Base-by-base conservation (phyloP, 1,284 basidiomycete species). In the Leccinum griseonigrum region DNA sequence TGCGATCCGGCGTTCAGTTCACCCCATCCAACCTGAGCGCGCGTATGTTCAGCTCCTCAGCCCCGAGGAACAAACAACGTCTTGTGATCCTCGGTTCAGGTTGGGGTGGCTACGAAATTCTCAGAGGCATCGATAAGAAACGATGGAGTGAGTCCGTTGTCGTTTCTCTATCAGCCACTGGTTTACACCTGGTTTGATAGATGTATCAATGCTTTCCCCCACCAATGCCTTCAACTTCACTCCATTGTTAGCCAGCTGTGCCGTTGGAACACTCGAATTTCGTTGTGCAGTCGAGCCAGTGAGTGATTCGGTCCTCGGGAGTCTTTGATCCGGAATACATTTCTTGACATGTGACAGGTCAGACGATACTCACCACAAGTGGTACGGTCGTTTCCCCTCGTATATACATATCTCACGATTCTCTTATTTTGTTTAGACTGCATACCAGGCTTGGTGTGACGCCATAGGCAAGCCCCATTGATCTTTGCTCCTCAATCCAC, bases 211-310 rank as follows among this genome's bases (percentile, higher is more conserved):
- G 51, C 71, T 94, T 43, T 91, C 90, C 1, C 90, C 92, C 1
- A 88, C 81, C 58, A 86, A 85, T 34, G 89, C 92, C 73, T 94
- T 94, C 77, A 91, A 92, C 68, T 94, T 94, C 71, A 94, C 92
- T 0, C 92, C 92, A 0, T 76, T 94, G 40, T 79, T 93, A 13
- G 90, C 91, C 0, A 81, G 88, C 52, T 89, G 88, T 62, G 84
- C 91, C 1, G 91, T 94, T 31, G 93, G 93, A 6, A 94, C 92
- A 1, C 77, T 95, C 55, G 91, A 94, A 66, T 92, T 91, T 68
- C 80, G 92, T 36, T 87, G 87, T 66, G 90, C 91, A 0, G 80
- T 94, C 32, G 93, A 96, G 74, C 87, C 93, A 0, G 92, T 94
- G 52, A 58, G 69, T 61, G 53, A 50, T 62, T 31, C 46, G 26